Conservation (phyloP, 2,329 filamentous ascomycete genomes). For the Xenoacremonium recifei region DNA sequence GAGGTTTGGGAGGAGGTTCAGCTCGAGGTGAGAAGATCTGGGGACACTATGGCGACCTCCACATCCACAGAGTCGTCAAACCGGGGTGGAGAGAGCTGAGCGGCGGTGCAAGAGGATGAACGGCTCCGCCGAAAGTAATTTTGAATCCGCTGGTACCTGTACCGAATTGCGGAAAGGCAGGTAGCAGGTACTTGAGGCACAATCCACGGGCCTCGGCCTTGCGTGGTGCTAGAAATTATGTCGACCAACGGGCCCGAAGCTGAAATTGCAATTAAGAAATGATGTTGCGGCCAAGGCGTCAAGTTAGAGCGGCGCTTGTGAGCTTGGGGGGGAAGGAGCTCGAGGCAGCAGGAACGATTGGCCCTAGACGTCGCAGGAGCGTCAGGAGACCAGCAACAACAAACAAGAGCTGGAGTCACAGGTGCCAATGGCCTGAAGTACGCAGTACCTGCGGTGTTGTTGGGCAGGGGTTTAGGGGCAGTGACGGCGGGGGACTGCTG, state of each 20-base stretch:
- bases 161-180: no score
- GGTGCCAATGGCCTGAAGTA: no score
- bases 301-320: conserved; percentile 12
- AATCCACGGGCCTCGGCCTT: no score
- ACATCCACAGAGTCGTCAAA: conserved; percentile 22
- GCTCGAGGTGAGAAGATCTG: conserved; percentile 1
- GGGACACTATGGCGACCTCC: conserved; percentile 18
- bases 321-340: background rate
- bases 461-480: no score
- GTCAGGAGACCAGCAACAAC: background rate
- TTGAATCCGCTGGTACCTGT: no score
- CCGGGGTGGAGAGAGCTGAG: conserved; percentile 20
- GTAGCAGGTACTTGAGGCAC: no score
- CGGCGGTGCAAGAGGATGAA: conserved; percentile 14
- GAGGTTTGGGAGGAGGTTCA: conserved; percentile 11
- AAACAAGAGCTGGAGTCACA: background rate
- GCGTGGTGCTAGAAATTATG: background rate
- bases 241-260: conserved; percentile 4
- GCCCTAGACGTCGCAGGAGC: background rate
- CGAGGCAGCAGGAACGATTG: background rate
- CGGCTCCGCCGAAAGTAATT: no score
- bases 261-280: conserved; percentile 19
- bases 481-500: no score
- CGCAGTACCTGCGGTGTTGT: no score
- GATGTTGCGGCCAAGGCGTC: conserved; percentile 14